Evolutionary conservation across 2,329 filamentous ascomycete genomes (phyloP).

Genomic region (Endocalyx cinctus): DNA sequence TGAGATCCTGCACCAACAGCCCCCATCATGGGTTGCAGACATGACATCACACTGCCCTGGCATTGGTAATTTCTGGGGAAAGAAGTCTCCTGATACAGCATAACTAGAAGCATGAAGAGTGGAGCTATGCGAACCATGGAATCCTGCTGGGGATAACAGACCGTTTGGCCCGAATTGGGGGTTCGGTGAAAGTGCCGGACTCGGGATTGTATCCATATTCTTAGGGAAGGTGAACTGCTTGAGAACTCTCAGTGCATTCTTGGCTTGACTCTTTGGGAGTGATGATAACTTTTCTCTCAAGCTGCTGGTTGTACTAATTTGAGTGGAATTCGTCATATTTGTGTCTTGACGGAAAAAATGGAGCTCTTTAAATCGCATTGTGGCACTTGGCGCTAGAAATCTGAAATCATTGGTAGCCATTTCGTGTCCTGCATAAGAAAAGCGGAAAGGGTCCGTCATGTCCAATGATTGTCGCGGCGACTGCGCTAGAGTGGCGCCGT

Average conservation of each 20-base stretch:
- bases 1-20: conserved; percentile 30
- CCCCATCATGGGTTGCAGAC: conserved; percentile 23
- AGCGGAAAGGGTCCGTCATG: conserved; percentile 3
- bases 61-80: conserved; percentile 23
- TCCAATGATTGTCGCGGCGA: conserved; percentile 20
- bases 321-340: conserved; percentile 22
- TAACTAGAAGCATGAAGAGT: conserved; percentile 21
- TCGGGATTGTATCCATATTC: conserved; percentile 13
- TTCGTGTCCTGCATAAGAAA: conserved; percentile 4
- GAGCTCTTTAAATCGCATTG: too few species aligned
- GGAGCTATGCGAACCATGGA: conserved; percentile 15
- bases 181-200: too few species aligned
- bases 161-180: too few species aligned
- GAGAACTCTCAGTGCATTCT: conserved; percentile 17
- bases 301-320: conserved; percentile 19
- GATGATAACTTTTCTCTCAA: conserved; percentile 18
- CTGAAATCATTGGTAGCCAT: conserved; percentile 2
- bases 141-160: too few species aligned
- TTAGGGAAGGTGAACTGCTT: conserved; percentile 27
- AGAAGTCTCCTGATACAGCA: conserved; percentile 46
- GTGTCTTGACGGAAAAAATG: conserved; percentile 20
- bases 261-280: conserved; percentile 15
- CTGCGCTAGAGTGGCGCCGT: conserved; percentile 16
- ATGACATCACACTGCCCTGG: conserved; percentile 9
- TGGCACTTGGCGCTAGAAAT: too few species aligned